Conservation (phyloP, 208 protist genomes). For the Naegleria fowleri region DNA sequence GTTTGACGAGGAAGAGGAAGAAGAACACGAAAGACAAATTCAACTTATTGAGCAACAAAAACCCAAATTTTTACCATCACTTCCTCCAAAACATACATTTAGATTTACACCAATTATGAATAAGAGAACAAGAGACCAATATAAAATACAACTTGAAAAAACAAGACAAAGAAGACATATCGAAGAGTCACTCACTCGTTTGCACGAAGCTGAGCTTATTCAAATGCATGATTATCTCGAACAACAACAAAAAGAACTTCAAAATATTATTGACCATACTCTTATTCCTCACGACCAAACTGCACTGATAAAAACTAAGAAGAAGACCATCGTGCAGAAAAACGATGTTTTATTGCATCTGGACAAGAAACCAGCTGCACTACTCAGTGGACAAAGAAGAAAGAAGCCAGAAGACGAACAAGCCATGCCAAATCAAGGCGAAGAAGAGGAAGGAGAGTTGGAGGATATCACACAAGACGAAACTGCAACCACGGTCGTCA, state of each 20-base stretch:
- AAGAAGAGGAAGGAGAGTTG: neutral
- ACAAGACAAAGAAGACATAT: constrained; percentile 3
- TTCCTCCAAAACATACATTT: neutral
- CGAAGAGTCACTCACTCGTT: neutral
- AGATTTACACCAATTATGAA: neutral
- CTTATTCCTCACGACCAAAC: too few relatives aligned
- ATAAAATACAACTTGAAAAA: neutral
- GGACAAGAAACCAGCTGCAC: neutral
- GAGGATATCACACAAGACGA: neutral
- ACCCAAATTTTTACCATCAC: neutral
- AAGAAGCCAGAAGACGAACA: neutral
- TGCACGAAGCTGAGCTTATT: neutral
- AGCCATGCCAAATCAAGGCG: neutral
- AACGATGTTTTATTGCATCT: neutral
- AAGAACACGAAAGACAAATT: neutral
- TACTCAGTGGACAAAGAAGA: neutral
- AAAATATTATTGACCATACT: too few relatives aligned
- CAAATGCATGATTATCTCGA: neutral
- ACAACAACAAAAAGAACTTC: neutral
- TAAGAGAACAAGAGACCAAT: neutral
- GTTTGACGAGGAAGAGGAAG: neutral
- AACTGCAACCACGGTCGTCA: neutral
- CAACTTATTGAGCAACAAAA: neutral
- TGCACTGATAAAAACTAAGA: neutral
- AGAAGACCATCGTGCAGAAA: neutral